Evolutionary conservation across 805 yeast species (phyloP), one percentile per base, ranked within the genome.

Genomic region (Saccharomycopsis capsularis): DNA sequence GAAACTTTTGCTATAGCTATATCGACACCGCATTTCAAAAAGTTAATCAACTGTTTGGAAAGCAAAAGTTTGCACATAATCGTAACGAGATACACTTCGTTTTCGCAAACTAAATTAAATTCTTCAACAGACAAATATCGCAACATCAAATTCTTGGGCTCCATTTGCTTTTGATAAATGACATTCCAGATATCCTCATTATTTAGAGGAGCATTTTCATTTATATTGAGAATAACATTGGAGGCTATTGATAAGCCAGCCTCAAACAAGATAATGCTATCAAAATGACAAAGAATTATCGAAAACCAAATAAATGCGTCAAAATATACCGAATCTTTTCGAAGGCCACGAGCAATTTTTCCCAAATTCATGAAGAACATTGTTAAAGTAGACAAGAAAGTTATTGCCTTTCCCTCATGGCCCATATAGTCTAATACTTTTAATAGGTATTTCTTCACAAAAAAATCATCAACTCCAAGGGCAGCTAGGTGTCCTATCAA

Each of bases 381-480:
- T 21, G 29, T 42, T 19, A 46, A 19, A 2, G 32, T 39, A 18
- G 50, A 27, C 2, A 47, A 35, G 15, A 37, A 16, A n/a, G 24
- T 30, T 4, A 29, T 29, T 9, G 38, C 21, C 13, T 18, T 23
- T 6, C 36, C 23, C 11, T 13, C 27, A n/a, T 42, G 37, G 5
- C 18, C 29, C 6, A 36, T 30, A 9, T 16, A 40, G 4, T 18
- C 22, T n/a, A 16, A 6, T 11, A 34, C n/a, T 9, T 16, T 34
- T n/a, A 16, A 9, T 9, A 52, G 35, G 36, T 49, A 49, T 9
- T 36, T 18, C 11, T 13, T 23, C 18, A 46, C 21, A 4, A 37
- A 45, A 6, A 19, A 22, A 22, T 52, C 55, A 18, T 40, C 47
- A 5, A 37, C 38, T 21, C 55, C 53, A 3, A 49, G 21, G 13